Evolutionary conservation across 2,329 filamentous ascomycete genomes (phyloP).

Genomic region (Hypoxylon sp.): DNA sequence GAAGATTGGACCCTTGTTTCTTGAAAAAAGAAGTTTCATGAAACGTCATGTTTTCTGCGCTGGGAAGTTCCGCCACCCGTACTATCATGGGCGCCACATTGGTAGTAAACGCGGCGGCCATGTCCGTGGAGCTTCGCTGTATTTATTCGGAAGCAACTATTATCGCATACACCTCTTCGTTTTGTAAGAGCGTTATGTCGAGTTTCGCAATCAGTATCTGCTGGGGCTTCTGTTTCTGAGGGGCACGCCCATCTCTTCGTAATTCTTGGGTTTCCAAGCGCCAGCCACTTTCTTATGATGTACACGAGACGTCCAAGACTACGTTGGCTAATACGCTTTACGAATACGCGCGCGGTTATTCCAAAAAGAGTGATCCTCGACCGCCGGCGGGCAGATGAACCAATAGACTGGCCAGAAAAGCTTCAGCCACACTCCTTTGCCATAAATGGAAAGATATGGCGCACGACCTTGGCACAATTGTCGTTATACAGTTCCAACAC

Average conservation of each 20-base stretch:
- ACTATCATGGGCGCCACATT: conserved; percentile 3
- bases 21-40: conserved; percentile 24
- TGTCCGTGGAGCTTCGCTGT: background rate
- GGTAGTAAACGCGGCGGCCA: background rate
- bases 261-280: background rate
- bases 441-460: background rate
- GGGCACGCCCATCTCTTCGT: background rate
- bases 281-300: background rate
- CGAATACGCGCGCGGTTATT: conserved; percentile 1
- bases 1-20: conserved; percentile 2
- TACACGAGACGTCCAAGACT: background rate
- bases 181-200: background rate
- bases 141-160: background rate
- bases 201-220: background rate
- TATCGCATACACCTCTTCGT: background rate
- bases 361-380: background rate
- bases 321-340: background rate
- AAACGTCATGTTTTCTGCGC: conserved; percentile 24
- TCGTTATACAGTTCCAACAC: too few species aligned
- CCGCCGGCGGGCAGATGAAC: background rate
- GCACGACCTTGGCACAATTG: too few species aligned
- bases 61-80: conserved; percentile 18
- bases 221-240: background rate
- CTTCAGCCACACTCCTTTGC: background rate
- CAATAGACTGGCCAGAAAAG: background rate